These are phyloP conservation scores for Ceratobasidium sp. DNA, from an alignment of 1,284 basidiomycete genomes.

Conservation along the genomic window DNA sequence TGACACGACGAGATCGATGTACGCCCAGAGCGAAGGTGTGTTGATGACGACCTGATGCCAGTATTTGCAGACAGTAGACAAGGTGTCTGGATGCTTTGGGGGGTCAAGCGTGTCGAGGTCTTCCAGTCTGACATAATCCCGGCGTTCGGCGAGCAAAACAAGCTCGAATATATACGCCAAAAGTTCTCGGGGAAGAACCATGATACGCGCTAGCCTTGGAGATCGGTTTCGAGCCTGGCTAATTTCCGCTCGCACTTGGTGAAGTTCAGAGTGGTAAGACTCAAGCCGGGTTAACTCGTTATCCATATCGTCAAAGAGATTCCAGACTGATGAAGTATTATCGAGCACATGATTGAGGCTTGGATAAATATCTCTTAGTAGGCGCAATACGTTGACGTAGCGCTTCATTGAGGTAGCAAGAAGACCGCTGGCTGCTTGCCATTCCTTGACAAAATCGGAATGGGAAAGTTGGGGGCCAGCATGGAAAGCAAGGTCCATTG, in stretches of 20 bases:
- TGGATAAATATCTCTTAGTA: neutral
- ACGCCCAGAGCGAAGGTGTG: neutral
- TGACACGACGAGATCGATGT: conserved; percentile 10
- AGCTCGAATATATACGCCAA: conserved; percentile 20
- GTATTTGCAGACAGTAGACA: neutral
- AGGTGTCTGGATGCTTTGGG: too few species aligned
- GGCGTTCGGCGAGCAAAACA: neutral
- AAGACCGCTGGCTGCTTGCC: too few species aligned
- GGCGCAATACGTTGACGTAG: too few species aligned
- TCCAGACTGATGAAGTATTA: neutral
- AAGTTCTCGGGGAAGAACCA: conserved; percentile 7
- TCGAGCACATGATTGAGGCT: neutral
- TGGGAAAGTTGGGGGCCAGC: too few species aligned
- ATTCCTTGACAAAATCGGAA: too few species aligned
- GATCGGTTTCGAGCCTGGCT: neutral
- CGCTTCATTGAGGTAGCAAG: too few species aligned
- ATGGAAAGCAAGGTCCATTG: too few species aligned
- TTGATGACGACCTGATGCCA: conserved; percentile 7
- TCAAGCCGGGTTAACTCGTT: neutral
- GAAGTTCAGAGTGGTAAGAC: neutral
- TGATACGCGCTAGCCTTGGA: neutral
- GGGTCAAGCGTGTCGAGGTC: too few species aligned
- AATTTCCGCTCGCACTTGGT: too few species aligned
- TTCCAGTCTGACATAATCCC: neutral
- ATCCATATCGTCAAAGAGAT: neutral